These are phyloP conservation scores for Nakazawaea peltata DNA, from an alignment of 805 yeast genomes.

Conservation along the genomic window DNA sequence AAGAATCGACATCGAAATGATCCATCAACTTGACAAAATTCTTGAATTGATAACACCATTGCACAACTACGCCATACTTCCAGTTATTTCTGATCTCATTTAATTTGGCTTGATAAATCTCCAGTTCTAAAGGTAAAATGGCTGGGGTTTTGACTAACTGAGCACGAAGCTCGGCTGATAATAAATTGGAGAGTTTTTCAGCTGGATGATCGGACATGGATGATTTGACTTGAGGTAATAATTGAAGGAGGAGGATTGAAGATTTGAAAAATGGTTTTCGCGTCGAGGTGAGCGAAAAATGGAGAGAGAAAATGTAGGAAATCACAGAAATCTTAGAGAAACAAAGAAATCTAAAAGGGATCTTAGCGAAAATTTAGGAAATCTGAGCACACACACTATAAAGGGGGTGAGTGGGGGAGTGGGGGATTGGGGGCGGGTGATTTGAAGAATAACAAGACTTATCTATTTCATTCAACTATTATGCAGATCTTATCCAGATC, in stretches of 20 bases:
- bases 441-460: too few species aligned
- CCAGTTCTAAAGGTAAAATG: conserved; percentile 28
- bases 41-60: conserved; percentile 51
- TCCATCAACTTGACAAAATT: conserved; percentile 45
- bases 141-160: conserved; percentile 32
- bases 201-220: conserved; percentile 22
- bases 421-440: too few species aligned
- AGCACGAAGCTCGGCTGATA: conserved; percentile 25
- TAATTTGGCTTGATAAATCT: conserved; percentile 22
- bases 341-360: too few species aligned
- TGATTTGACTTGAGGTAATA: neutral
- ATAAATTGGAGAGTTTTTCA: conserved; percentile 17
- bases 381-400: too few species aligned
- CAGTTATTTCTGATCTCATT: conserved; percentile 25
- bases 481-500: too few species aligned
- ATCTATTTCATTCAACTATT: too few species aligned
- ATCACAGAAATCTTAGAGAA: too few species aligned
- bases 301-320: too few species aligned
- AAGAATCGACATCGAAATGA: conserved; percentile 46
- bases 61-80: conserved; percentile 32
- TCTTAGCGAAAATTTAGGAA: too few species aligned
- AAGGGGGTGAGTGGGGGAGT: too few species aligned
- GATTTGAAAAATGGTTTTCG: neutral
- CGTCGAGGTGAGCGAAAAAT: too few species aligned
- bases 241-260: neutral